A percentile compares a stretch with the other conserved stretches of the same genome.
These are phyloP conservation scores for Trichosporon asahii DNA, from an alignment of 1,284 basidiomycete genomes.

Conservation along the genomic window DNA sequence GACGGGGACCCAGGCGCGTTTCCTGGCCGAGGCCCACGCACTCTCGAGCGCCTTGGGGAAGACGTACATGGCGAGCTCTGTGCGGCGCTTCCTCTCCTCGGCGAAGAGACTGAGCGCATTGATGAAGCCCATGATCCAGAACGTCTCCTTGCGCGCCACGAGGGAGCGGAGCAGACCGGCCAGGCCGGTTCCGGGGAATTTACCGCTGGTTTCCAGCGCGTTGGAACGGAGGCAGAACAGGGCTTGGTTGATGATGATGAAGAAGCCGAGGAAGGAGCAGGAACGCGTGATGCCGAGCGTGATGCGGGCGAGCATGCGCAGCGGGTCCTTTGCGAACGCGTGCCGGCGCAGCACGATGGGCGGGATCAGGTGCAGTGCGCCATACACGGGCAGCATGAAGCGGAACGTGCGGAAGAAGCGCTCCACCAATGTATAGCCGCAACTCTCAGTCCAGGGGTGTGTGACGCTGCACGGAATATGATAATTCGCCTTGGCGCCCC, in stretches of 20 bases:
- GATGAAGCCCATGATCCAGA: conserved; percentile 71
- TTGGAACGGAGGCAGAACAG: conserved; percentile 64
- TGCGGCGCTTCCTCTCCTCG: conserved; percentile 64
- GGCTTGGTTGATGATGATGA: conserved; percentile 76
- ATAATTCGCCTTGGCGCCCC: conserved; percentile 28
- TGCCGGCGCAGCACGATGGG: conserved; percentile 67
- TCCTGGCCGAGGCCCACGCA: conserved; percentile 74
- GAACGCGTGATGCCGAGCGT: conserved; percentile 74
- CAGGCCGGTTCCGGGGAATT: conserved; percentile 55
- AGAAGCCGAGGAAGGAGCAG: conserved; percentile 81
- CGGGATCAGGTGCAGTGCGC: conserved; percentile 86
- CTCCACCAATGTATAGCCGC: conserved; percentile 63
- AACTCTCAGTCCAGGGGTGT: conserved; percentile 75
- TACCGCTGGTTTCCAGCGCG: conserved; percentile 39
- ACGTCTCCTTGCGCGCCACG: conserved; percentile 66
- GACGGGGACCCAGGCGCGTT: conserved; percentile 69
- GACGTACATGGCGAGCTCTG: conserved; percentile 70
- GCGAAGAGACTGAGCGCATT: conserved; percentile 77
- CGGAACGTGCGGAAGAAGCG: conserved; percentile 74
- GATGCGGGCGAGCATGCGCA: conserved; percentile 63
- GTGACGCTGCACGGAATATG: conserved; percentile 62
- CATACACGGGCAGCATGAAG: conserved; percentile 77
- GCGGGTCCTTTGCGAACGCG: conserved; percentile 57
- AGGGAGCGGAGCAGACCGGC: conserved; percentile 50
- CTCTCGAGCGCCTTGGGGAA: conserved; percentile 87